Evolutionary conservation across 2,329 filamentous ascomycete species (phyloP).

Genomic region (Diaporthe velutina): DNA sequence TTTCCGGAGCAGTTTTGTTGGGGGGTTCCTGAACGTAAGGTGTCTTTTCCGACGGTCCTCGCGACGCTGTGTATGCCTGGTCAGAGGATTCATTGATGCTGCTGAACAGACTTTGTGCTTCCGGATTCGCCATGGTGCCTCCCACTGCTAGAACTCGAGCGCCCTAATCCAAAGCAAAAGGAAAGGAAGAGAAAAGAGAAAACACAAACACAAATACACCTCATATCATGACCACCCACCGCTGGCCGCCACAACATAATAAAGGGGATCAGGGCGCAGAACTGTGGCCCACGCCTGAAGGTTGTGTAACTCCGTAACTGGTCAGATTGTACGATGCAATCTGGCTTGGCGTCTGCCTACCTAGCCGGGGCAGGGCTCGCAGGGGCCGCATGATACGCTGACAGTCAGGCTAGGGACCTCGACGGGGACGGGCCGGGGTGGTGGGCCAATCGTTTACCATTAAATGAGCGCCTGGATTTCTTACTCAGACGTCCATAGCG

Average conservation of each 20-base stretch:
- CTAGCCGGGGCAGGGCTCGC: background rate
- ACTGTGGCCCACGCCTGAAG: background rate
- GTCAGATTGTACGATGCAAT: background rate
- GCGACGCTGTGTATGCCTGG: background rate
- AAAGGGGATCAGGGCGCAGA: background rate
- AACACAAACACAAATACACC: background rate
- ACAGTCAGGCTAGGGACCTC: background rate
- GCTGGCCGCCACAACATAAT: background rate
- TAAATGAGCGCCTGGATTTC: background rate
- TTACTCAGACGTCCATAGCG: background rate
- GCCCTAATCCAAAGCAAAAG: background rate
- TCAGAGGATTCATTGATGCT: background rate
- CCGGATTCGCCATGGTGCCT: background rate
- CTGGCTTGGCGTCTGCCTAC: background rate
- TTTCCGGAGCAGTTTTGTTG: background rate
- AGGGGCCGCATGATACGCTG: background rate
- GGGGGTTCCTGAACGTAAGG: background rate
- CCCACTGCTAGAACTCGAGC: background rate
- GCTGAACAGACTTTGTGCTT: slow-evolving; percentile 14
- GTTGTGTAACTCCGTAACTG: background rate
- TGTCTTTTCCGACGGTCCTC: background rate
- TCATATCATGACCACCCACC: background rate
- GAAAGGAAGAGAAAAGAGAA: background rate
- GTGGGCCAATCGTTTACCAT: background rate
- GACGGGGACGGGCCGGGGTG: background rate